Conservation (phyloP, 2,329 filamentous ascomycete species). For the Verticillium zaregamsianum region DNA sequence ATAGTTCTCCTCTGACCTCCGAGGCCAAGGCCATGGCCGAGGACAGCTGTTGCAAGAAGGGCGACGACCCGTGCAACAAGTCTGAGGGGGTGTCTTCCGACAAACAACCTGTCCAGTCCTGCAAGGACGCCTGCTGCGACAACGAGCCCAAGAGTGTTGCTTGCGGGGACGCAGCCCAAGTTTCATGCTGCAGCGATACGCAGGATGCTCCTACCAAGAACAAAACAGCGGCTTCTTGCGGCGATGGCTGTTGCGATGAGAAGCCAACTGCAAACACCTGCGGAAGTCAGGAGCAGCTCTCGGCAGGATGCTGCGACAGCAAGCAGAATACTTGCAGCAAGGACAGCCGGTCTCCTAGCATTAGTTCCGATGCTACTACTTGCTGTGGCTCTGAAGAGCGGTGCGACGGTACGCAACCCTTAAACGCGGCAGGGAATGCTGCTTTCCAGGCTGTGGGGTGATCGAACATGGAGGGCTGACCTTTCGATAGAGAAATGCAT, state of each 20-base stretch:
- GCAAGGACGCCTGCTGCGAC: background rate
- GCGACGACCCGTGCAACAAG: background rate
- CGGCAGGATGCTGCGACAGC: background rate
- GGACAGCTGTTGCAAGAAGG: background rate
- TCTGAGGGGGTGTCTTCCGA: background rate
- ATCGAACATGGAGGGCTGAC: background rate
- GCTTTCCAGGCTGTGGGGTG: too few relatives aligned
- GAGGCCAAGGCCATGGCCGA: background rate
- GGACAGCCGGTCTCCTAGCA: background rate
- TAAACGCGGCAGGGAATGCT: background rate
- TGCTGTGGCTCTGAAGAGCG: conserved; percentile 15
- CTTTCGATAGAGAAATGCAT: conserved; percentile 25
- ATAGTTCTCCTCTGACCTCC: background rate
- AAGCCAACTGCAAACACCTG: background rate
- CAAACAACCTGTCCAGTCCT: background rate
- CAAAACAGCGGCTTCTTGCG: background rate
- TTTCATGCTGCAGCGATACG: background rate
- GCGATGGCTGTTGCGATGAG: background rate
- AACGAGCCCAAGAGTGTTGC: background rate
- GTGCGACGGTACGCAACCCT: conserved; percentile 2
- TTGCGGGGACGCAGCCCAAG: too few relatives aligned
- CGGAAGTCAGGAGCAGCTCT: background rate
- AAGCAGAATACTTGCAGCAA: conserved; percentile 1
- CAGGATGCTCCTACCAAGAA: background rate
- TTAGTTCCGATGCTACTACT: conserved; percentile 6